Percentiles rank a stretch among this genome's conserved stretches.
phyloP scores from a whole-genome alignment of 2,329 filamentous ascomycete genomes.

The Lasiodiplodia sp. region DNA sequence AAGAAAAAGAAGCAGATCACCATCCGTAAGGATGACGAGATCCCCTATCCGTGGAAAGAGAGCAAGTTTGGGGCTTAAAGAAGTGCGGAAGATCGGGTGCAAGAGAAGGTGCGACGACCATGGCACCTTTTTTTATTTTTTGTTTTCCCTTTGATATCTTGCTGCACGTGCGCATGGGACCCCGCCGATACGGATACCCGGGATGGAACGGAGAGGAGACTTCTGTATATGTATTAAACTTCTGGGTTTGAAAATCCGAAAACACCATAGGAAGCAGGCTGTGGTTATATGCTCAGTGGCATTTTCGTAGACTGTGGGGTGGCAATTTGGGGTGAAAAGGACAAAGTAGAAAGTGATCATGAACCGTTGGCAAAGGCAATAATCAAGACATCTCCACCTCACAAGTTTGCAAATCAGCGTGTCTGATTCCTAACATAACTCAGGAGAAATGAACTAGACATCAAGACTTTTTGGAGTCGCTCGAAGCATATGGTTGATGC shows the following conservation, averaged over 20 bases:
- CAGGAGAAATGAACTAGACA: background rate
- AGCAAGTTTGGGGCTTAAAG: slow-evolving; percentile 21
- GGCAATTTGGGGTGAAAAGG: background rate
- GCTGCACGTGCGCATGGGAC: background rate
- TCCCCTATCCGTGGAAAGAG: slow-evolving; percentile 68
- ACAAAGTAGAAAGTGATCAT: background rate
- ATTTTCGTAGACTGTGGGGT: background rate
- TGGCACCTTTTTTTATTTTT: background rate
- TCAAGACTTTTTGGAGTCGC: background rate
- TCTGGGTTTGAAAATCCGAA: background rate
- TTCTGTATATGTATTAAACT: background rate
- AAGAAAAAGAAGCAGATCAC: slow-evolving; percentile 93
- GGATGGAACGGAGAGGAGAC: background rate
- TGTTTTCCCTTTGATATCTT: background rate
- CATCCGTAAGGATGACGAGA: slow-evolving; percentile 80
- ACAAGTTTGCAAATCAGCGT: background rate
- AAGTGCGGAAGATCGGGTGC: background rate
- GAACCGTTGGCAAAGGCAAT: background rate
- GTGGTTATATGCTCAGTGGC: background rate
- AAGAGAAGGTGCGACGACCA: background rate
- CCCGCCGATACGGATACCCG: background rate
- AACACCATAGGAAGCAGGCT: background rate
- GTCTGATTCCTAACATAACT: background rate
- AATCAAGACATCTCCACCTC: slow-evolving; percentile 1
- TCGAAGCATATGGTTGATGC: background rate